phyloP scores from a whole-genome alignment of 2,329 filamentous ascomycete genomes.

The Macrophomina tecta region DNA sequence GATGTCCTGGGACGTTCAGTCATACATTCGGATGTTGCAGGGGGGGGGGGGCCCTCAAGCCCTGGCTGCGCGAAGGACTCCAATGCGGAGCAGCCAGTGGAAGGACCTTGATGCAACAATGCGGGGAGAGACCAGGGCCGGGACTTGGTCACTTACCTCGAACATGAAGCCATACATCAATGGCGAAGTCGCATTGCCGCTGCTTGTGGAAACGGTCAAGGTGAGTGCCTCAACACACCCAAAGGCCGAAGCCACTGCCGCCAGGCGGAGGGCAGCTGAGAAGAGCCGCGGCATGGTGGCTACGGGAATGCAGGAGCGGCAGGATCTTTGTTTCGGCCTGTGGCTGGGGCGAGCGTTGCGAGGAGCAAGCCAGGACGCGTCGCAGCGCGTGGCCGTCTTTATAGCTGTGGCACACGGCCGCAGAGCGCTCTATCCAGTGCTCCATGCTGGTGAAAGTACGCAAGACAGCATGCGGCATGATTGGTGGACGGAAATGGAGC shows the following conservation, averaged over 20 bases:
- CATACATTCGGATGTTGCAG: background rate
- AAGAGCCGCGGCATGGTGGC: background rate
- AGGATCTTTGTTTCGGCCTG: background rate
- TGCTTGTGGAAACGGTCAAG: slow-evolving; percentile 33
- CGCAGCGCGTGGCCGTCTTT: background rate
- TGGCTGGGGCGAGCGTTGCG: background rate
- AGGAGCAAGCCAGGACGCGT: too few species aligned
- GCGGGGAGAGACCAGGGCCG: background rate
- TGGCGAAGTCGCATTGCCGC: slow-evolving; percentile 49
- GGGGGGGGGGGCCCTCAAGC: too few species aligned
- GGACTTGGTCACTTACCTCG: slow-evolving; percentile 38
- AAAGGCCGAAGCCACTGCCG: background rate
- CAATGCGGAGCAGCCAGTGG: background rate
- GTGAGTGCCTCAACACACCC: background rate
- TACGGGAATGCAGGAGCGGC: background rate
- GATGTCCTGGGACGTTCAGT: slow-evolving; percentile 24
- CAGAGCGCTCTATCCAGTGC: background rate
- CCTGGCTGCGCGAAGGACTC: too few species aligned
- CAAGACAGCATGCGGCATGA: background rate
- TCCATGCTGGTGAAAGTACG: background rate
- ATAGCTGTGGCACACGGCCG: background rate
- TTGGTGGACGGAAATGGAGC: background rate
- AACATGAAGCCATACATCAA: slow-evolving; percentile 53
- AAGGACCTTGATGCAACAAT: background rate
- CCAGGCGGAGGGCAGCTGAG: background rate